Evolutionary conservation across 2,329 filamentous ascomycete species (phyloP).

Genomic region (Curvularia sp.): DNA sequence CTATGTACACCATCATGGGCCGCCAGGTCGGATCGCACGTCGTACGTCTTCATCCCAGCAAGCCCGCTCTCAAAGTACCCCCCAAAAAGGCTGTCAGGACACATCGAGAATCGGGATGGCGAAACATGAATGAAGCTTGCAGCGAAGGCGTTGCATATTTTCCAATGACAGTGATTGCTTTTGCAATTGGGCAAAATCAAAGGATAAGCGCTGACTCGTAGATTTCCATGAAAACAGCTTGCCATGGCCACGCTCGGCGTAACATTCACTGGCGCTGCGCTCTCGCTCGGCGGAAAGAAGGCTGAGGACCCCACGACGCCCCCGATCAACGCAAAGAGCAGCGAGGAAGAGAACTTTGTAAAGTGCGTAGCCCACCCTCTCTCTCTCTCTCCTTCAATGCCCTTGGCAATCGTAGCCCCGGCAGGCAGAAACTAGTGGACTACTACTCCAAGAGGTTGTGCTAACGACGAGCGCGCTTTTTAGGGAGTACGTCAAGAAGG

Average conservation of each 20-base stretch:
- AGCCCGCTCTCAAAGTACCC: not conserved
- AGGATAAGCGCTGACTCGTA: not conserved
- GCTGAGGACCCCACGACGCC: constrained; percentile 54
- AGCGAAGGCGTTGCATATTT: not conserved
- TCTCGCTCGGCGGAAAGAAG: constrained; percentile 53
- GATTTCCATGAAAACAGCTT: constrained; percentile 57
- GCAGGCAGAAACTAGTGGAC: not conserved
- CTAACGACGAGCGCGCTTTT: constrained; percentile 13
- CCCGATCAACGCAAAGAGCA: constrained; percentile 69
- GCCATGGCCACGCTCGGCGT: constrained; percentile 62
- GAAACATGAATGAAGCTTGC: not conserved
- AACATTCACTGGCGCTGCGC: constrained; percentile 46
- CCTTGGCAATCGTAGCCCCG: not conserved
- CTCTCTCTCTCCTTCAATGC: not conserved
- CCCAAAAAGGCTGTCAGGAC: constrained; percentile 26
- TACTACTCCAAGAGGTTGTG: not conserved
- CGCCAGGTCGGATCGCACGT: constrained; percentile 63
- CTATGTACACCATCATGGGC: constrained; percentile 60
- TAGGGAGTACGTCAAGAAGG: constrained; percentile 51
- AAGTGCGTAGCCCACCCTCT: constrained; percentile 59
- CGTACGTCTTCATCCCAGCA: constrained; percentile 50
- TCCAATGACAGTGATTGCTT: not conserved
- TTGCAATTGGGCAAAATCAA: not conserved
- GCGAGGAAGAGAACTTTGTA: constrained; percentile 73
- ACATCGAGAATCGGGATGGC: not conserved